Base-by-base conservation (phyloP, 177 flowering plant species). In the Vitis hybrid region DNA sequence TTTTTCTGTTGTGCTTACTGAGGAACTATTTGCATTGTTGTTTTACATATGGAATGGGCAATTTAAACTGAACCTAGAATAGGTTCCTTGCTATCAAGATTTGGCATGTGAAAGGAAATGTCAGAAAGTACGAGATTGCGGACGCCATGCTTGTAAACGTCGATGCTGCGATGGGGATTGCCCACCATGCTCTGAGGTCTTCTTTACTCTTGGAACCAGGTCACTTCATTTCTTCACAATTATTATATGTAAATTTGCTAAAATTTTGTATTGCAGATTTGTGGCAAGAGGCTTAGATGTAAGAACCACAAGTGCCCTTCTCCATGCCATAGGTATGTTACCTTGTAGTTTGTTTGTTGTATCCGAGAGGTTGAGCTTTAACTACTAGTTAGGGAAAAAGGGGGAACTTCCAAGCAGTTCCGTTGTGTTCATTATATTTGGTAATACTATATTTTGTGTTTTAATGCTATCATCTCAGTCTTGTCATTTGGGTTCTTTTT, bases 31-130 rank as follows among this genome's bases (percentile, higher is more conserved):
- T 15, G 11, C 4, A 11, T 11, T 51, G 41, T 35, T 1, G 14
- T 52, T 14, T 58, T 3, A 17, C n/a, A 17, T 54, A 13, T 15
- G 66, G 18, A 64, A 5, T 32, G 21, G 48, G 35, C 6, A 15
- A 24, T 14, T 20, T 67, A 56, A 57, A 69, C 78, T 89, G 77
- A 82, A 68, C 65, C 58, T 84, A 68, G 78, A 66, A 69, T 89
- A 94, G 98, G 85, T 94, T 81, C 97, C 97, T 81, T 94, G 97
- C 82, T 67, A 79, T 89, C 98, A 92, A 94, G 97, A 88, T 73
- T 77, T 94, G 74, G 77, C 81, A 5, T 94, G 98, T 73, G 97
- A 94, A 69, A 88, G 97, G 79, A 94, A 92, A 80, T 94, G 98
- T 60, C 87, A 82, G 69, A 77, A 72, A 64, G 62, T 77, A 67